Conservation (phyloP, 176 grass and related monocot genomes). For the Paspalum vaginatum region DNA sequence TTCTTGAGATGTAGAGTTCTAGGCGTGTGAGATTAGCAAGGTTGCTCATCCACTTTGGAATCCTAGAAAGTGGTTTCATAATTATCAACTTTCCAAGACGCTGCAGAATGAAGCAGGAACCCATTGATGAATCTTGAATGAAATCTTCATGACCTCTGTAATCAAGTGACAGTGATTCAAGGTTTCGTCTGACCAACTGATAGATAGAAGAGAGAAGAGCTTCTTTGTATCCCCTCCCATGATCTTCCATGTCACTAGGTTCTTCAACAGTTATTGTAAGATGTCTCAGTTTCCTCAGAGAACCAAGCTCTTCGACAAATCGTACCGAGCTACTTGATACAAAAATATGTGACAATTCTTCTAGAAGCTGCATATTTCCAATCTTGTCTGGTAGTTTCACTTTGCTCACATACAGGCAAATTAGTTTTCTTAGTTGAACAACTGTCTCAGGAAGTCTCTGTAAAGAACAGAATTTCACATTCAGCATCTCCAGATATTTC, state of each 20-base stretch:
- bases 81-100: not conserved
- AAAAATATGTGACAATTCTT: conserved; percentile 14
- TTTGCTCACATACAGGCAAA: conserved; percentile 4
- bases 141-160: conserved; percentile 26
- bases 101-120: not conserved
- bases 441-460: not conserved
- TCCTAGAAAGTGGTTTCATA: conserved; percentile 20
- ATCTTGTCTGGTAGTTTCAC: not conserved
- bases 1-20: not conserved
- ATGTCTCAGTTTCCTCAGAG: conserved; percentile 1
- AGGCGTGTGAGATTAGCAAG: conserved; percentile 4
- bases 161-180: conserved; percentile 1
- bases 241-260: not conserved
- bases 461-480: conserved; percentile 19
- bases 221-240: not conserved
- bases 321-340: not conserved
- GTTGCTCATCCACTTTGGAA: conserved; percentile 11
- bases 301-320: not conserved
- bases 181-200: not conserved
- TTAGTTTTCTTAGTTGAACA: not conserved
- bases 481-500: not conserved
- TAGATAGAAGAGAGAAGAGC: not conserved
- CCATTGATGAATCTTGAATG: conserved; percentile 23
- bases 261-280: not conserved
- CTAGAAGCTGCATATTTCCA: conserved; percentile 5